Evolutionary conservation across 768 basidiomycete species (phyloP), one percentile per base, ranked within the genome.

Genomic region (Guyanaporus albipodus): DNA sequence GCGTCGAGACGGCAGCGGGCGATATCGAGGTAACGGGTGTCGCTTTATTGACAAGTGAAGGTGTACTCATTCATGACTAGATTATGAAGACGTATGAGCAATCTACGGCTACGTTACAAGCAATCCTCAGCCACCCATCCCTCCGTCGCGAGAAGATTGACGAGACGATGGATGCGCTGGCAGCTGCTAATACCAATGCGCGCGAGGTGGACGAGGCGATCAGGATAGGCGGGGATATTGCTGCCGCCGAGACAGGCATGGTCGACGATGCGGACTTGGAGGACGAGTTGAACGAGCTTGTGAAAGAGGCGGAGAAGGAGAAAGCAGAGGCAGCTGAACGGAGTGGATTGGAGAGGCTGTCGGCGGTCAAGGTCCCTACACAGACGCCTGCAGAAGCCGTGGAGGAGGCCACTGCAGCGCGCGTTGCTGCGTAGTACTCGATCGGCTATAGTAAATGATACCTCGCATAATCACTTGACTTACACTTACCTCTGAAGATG

Each of bases 1-100:
- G 80, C 36, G 90, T 97, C 6, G 91, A 98, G 67, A 78, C 83
- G 4, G 89, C 93, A n/a, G 88, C 88, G 23, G 85, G 85, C 3
- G 88, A 97, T 64, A 75, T 93, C 10, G 85, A 91, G 73, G 93
- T 93, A 60, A 44, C n/a, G 34, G 70, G 60, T 26, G 12, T 22
- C 17, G n/a, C 47, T 36, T 35, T 18, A 31, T 45, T 34, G 35
- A 33, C n/a, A 11, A 41, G 29, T 17, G 31, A 23, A 7, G 3
- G 38, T 3, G 26, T 41, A 41, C 46, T 52, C 21, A 44, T 42
- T 23, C 11, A 1, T 1, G 17, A 42, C 40, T 47, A 93, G 91
- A 87, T 96, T 40, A 82, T 98, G 80, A 79, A 78, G 54, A 79
- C 83, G 0, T 98, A 95, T 61, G 79, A 90, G 65, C 81, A 83